A percentile compares a stretch with the other conserved stretches of the same genome.
These are phyloP conservation scores for Sugiyamaella paludigena DNA, from an alignment of 1,139 yeast species.

Conservation along the genomic window DNA sequence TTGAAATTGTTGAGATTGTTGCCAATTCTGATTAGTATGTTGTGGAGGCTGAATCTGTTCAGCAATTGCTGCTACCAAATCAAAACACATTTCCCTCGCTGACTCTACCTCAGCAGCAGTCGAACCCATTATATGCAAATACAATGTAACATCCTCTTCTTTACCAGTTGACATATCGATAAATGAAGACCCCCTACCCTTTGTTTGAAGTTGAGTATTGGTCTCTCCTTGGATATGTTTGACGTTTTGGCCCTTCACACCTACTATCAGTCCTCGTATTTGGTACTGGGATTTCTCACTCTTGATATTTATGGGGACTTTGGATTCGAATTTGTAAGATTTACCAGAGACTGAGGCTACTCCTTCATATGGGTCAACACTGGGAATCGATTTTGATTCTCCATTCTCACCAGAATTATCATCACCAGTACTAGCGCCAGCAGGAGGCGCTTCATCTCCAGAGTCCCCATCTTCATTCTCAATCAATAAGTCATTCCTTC, in stretches of 20 bases:
- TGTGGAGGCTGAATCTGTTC: slow-evolving; percentile 25
- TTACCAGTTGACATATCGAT: slow-evolving; percentile 35
- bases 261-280: slow-evolving; percentile 38
- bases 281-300: slow-evolving; percentile 25
- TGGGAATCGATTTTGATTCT: neutral
- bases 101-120: slow-evolving; percentile 29
- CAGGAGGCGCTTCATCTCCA: neutral
- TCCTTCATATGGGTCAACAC: too few species aligned
- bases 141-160: slow-evolving; percentile 39
- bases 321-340: slow-evolving; percentile 31
- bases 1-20: neutral
- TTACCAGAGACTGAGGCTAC: slow-evolving; percentile 4
- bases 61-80: slow-evolving; percentile 35
- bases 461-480: slow-evolving; percentile 5
- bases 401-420: neutral
- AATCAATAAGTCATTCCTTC: slow-evolving; percentile 20
- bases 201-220: slow-evolving; percentile 37
- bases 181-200: slow-evolving; percentile 41
- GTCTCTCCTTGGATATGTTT: slow-evolving; percentile 41
- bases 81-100: slow-evolving; percentile 37
- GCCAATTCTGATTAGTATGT: neutral
- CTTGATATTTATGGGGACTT: slow-evolving; percentile 30
- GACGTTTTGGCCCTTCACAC: slow-evolving; percentile 40
- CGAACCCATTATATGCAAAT: slow-evolving; percentile 34
- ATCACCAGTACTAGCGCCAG: slow-evolving; percentile 5